Evolutionary conservation across 345 rosid species (phyloP).

Genomic region (Melaleuca alternifolia): DNA sequence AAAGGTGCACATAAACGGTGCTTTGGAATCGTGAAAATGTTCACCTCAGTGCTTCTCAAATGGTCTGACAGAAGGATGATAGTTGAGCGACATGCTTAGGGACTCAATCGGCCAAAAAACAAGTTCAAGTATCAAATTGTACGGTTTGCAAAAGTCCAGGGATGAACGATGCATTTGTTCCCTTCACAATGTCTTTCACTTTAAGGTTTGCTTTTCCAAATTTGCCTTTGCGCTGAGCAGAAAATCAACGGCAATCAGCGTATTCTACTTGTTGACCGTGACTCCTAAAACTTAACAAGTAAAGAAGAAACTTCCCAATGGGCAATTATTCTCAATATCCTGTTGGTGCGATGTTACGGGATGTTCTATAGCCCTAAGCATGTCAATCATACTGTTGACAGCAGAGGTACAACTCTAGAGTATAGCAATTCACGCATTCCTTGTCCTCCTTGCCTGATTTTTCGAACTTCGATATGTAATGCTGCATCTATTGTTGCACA

Average conservation of each 20-base stretch:
- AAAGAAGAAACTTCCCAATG: not conserved
- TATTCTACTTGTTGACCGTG: not conserved
- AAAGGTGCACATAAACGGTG: not conserved
- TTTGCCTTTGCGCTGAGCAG: constrained; percentile 10
- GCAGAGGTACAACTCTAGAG: not conserved
- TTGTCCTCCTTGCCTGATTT: not conserved
- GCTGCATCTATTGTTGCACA: no score
- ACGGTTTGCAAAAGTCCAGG: not conserved
- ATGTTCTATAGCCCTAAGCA: no score
- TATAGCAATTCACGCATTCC: not conserved
- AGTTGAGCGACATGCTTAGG: not conserved
- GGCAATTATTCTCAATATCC: not conserved
- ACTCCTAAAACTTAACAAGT: not conserved
- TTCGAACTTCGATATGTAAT: no score
- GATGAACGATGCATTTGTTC: not conserved
- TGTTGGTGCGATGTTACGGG: no score
- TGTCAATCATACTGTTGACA: no score
- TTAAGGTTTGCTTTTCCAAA: not conserved
- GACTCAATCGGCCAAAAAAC: not conserved
- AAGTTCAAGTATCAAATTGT: not conserved
- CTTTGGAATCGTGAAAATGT: not conserved
- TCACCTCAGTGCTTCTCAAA: not conserved
- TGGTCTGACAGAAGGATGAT: not conserved
- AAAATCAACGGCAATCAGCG: constrained; percentile 36
- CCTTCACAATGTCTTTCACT: not conserved